Evolutionary conservation across 345 rosid species (phyloP).

Genomic region (Salix caprea): DNA sequence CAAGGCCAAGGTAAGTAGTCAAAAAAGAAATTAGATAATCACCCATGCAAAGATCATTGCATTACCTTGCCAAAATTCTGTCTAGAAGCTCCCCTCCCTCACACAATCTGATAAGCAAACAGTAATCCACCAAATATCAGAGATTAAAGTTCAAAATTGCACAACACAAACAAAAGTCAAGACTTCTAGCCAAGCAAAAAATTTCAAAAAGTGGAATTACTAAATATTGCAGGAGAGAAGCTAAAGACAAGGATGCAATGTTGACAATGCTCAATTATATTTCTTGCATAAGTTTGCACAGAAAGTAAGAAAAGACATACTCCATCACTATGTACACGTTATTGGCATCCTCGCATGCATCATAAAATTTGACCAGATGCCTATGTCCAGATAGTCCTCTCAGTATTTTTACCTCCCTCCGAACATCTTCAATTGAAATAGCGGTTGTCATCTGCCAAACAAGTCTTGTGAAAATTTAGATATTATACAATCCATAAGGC

Average conservation of each 20-base stretch:
- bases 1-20: not conserved
- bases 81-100: constrained; percentile 96
- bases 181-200: not conserved
- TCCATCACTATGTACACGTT: constrained; percentile 87
- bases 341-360: constrained; percentile 77
- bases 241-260: not conserved
- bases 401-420: constrained; percentile 85
- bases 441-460: constrained; percentile 85
- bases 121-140: constrained; percentile 13
- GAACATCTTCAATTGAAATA: constrained; percentile 83
- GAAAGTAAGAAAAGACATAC: constrained; percentile 54
- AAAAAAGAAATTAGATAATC: not conserved
- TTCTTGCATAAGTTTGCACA: constrained; percentile 9
- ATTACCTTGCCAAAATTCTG: constrained; percentile 81
- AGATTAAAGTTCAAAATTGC: not conserved
- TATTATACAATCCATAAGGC: not conserved
- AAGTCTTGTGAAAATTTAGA: constrained; percentile 20
- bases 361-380: constrained; percentile 74
- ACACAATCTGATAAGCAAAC: constrained; percentile 61
- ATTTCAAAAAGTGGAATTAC: not conserved
- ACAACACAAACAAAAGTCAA: not conserved
- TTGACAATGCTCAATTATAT: constrained; percentile 5
- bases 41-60: not conserved
- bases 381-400: constrained; percentile 76
- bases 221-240: not conserved